Evolutionary conservation across 106 monocot species (phyloP).

Genomic region (Apostasia ramifera): DNA sequence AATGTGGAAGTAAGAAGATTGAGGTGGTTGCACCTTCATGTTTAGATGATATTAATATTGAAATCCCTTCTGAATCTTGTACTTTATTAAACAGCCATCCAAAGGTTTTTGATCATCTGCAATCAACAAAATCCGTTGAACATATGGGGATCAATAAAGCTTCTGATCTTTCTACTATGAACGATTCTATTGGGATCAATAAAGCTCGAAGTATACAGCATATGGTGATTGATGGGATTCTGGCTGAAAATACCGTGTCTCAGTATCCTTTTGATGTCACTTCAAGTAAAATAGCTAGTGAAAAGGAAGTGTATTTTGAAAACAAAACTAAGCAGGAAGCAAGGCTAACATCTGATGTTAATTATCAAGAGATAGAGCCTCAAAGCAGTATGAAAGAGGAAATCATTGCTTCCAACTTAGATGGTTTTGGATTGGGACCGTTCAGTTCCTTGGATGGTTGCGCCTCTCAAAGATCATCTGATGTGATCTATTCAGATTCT

Average conservation of each 20-base stretch:
- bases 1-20: conserved; percentile 8
- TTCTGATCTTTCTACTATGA: too few species aligned
- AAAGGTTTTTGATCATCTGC: neutral
- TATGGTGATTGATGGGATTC: neutral
- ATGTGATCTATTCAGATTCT: conserved; percentile 10
- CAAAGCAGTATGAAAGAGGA: neutral
- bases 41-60: conserved; percentile 13
- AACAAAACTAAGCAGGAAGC: conserved; percentile 29
- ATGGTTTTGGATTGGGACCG: conserved; percentile 13
- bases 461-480: conserved; percentile 13
- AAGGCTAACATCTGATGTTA: conserved; percentile 10
- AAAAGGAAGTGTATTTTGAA: conserved; percentile 16
- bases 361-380: conserved; percentile 15
- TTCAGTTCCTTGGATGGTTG: conserved; percentile 9
- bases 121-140: neutral
- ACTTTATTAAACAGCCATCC: conserved; percentile 4
- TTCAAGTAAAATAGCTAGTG: neutral
- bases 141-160: neutral
- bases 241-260: neutral
- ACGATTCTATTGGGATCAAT: too few species aligned
- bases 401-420: conserved; percentile 10
- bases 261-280: conserved; percentile 1
- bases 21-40: neutral
- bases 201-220: neutral
- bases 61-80: conserved; percentile 8